Conservation (phyloP, 495 filamentous ascomycete species). For the Ascodesmis nigricans region DNA sequence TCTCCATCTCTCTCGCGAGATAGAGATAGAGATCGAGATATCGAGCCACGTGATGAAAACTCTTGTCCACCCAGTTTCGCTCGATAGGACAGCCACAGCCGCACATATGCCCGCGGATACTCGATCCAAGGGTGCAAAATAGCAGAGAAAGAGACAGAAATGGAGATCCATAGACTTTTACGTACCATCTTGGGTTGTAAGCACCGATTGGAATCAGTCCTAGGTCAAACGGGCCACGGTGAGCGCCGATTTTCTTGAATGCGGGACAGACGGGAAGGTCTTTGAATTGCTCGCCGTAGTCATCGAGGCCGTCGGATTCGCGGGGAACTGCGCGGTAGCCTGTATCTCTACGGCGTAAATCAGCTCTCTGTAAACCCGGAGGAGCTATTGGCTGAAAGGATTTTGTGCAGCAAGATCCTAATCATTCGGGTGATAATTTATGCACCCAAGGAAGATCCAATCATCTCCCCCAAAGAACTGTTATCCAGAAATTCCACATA, state of each 20-base stretch:
- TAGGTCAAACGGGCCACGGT: conserved; percentile 73
- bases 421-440: too few relatives aligned
- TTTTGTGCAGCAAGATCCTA: too few relatives aligned
- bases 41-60: too few relatives aligned
- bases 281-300: conserved; percentile 44
- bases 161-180: too few relatives aligned
- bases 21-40: too few relatives aligned
- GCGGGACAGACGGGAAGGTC: conserved; percentile 60
- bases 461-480: too few relatives aligned
- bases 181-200: conserved; percentile 47
- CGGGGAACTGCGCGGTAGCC: conserved; percentile 70
- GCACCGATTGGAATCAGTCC: conserved; percentile 91
- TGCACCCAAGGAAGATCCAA: too few relatives aligned
- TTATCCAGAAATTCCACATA: conserved; percentile 6
- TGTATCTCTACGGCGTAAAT: conserved; percentile 28
- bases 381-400: too few relatives aligned
- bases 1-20: too few relatives aligned
- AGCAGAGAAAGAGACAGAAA: conserved; percentile 2
- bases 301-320: conserved; percentile 37
- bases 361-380: neutral
- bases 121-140: conserved; percentile 1
- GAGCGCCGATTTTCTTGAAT: conserved; percentile 66
- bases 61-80: too few relatives aligned
- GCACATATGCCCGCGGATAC: too few relatives aligned
- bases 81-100: too few relatives aligned